A percentile compares a stretch with the other conserved stretches of the same genome.
These are phyloP conservation scores for Blastomyces silverae DNA, from an alignment of 2,329 filamentous ascomycete genomes.

Conservation along the genomic window DNA sequence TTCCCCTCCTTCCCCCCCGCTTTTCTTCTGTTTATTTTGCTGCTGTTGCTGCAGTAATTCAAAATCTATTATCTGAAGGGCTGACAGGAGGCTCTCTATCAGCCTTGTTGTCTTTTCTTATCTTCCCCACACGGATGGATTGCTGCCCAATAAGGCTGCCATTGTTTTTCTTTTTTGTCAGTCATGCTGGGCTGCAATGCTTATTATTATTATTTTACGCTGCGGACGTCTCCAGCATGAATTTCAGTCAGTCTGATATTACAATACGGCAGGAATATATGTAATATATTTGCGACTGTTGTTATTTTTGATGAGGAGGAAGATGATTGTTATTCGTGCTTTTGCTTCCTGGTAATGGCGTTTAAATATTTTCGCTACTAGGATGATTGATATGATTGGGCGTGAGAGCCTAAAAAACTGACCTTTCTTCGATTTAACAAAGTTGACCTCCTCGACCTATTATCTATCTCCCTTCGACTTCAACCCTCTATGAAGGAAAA, in stretches of 20 bases:
- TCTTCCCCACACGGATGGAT: neutral
- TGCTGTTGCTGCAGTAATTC: neutral
- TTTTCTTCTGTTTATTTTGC: neutral
- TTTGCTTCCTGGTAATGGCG: no score
- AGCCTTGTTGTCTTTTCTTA: neutral
- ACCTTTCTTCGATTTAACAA: no score
- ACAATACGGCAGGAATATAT: neutral
- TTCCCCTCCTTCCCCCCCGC: neutral
- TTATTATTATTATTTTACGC: no score
- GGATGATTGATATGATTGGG: no score
- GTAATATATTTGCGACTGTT: neutral
- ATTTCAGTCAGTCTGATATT: conserved; percentile 3
- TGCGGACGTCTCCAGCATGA: no score
- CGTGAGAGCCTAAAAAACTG: no score
- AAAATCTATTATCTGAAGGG: neutral
- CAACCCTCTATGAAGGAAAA: neutral
- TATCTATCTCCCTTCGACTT: no score
- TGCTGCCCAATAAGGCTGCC: conserved; percentile 8
- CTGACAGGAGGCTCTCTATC: neutral
- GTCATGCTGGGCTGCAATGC: conserved; percentile 4
- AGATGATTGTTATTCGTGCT: no score
- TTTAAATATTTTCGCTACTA: no score
- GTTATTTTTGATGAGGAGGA: neutral
- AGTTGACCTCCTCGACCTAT: no score
- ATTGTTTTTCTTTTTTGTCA: neutral